phyloP scores from a whole-genome alignment of 2,329 filamentous ascomycete species.

The Fusarium cicatricum region DNA sequence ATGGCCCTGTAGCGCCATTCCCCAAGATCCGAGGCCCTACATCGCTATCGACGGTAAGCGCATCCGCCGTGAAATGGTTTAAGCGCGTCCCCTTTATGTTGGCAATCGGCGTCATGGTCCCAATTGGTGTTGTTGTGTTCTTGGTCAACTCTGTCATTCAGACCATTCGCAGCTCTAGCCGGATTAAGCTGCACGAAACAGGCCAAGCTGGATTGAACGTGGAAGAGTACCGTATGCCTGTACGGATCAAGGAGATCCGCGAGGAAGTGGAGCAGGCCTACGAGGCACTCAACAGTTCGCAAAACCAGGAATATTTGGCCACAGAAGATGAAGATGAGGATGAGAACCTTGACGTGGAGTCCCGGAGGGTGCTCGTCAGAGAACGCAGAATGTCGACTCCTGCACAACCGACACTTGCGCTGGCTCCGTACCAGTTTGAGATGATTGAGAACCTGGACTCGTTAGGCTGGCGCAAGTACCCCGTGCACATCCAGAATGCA shows the following conservation, averaged over 20 bases:
- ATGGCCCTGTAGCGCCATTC: slow-evolving; percentile 64
- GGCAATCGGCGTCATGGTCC: slow-evolving; percentile 74
- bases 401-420: slow-evolving; percentile 74
- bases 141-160: slow-evolving; percentile 81
- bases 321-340: slow-evolving; percentile 59
- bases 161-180: slow-evolving; percentile 74
- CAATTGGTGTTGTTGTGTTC: slow-evolving; percentile 75
- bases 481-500: slow-evolving; percentile 78
- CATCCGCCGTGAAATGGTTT: slow-evolving; percentile 48
- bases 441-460: slow-evolving; percentile 82
- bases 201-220: slow-evolving; percentile 74
- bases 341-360: slow-evolving; percentile 47
- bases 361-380: slow-evolving; percentile 51
- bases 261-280: slow-evolving; percentile 80
- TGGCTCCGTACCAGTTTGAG: slow-evolving; percentile 81
- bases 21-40: slow-evolving; percentile 42
- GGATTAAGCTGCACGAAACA: slow-evolving; percentile 79
- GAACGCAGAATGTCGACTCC: slow-evolving; percentile 54
- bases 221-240: slow-evolving; percentile 76
- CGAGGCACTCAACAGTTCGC: slow-evolving; percentile 74
- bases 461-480: slow-evolving; percentile 71
- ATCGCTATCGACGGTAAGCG: slow-evolving; percentile 46
- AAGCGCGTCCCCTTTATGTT: slow-evolving; percentile 69
- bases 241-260: slow-evolving; percentile 78
- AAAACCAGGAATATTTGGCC: slow-evolving; percentile 75